phyloP scores from a whole-genome alignment of 2,329 filamentous ascomycete genomes.

The Venturia carpophila region DNA sequence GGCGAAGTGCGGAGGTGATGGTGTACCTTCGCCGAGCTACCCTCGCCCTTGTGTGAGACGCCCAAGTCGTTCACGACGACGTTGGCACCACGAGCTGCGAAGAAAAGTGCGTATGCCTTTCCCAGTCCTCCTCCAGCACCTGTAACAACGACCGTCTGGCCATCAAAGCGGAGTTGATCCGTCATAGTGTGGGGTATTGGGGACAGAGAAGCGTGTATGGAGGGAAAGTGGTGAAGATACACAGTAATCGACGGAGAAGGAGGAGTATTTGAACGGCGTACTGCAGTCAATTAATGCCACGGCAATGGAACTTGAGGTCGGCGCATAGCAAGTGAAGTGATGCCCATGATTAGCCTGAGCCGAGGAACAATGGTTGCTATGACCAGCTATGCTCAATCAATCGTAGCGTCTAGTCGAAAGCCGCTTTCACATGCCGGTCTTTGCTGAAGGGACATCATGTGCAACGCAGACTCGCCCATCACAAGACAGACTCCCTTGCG shows the following conservation, averaged over 20 bases:
- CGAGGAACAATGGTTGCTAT: neutral
- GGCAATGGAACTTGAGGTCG: neutral
- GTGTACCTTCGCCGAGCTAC: slow-evolving; percentile 71
- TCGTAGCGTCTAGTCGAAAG: neutral
- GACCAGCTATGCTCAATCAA: neutral
- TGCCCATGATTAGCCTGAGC: slow-evolving; percentile 2
- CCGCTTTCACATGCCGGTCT: slow-evolving; percentile 11
- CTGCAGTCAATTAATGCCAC: neutral
- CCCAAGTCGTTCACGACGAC: slow-evolving; percentile 94
- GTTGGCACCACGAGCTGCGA: slow-evolving; percentile 82
- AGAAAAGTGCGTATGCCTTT: slow-evolving; percentile 80
- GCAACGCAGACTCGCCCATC: neutral
- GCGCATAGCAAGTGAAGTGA: neutral
- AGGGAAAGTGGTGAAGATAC: neutral
- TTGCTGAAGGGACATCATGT: neutral
- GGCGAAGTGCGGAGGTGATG: neutral
- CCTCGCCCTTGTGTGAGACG: slow-evolving; percentile 60
- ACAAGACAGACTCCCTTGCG: neutral
- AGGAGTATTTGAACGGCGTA: too few species aligned
- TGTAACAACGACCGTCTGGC: slow-evolving; percentile 82
- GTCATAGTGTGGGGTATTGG: slow-evolving; percentile 9
- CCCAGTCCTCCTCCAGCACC: slow-evolving; percentile 77
- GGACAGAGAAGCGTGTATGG: neutral
- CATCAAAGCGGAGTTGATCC: slow-evolving; percentile 63
- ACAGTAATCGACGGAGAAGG: neutral